Base-by-base conservation (phyloP, 371 early-diverging fungal genomes). In the Rhizopus stolonifer region DNA sequence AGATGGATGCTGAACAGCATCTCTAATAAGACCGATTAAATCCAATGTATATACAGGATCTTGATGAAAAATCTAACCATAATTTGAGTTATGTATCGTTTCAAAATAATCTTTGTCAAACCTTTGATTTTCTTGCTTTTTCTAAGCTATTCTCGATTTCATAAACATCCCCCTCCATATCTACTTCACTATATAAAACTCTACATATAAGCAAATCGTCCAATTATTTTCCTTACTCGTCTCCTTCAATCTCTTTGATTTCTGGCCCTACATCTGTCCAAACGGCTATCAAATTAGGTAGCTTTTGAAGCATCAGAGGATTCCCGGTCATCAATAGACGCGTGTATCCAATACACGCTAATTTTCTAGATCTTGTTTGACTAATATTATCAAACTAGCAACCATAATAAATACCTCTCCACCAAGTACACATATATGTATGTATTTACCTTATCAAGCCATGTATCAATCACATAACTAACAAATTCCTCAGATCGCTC, bases 371-470 rank as follows among this genome's bases (percentile, higher is more conserved):
- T 54, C 85, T 84, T 24, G 85, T 73, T 52, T 90, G 87, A 1
- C 87, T 83, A 25, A 90, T 74, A 42, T 82, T 83, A 56, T 92
- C 92, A 72, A 86, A 88, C 88, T 89, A 58, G 24, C 22, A 24
- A 38, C 13, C 40, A 44, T 23, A 55, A 34, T 31, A 9, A 29
- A 15, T n/a, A n/a, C n/a, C n/a, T n/a, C n/a, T n/a, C n/a, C n/a
- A n/a, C n/a, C n/a, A n/a, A n/a, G n/a, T n/a, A n/a, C n/a, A n/a
- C n/a, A n/a, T n/a, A n/a, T n/a, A n/a, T n/a, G n/a, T n/a, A n/a
- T n/a, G n/a, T n/a, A n/a, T n/a, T n/a, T n/a, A 85, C 89, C 79
- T 84, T 87, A 31, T 88, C 87, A 58, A 85, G 65, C 88, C 87
- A 87, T 26, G 64, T 50, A 31, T 84, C 84, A 15, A 86, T 23